phyloP scores from a whole-genome alignment of 176 grass and related monocot genomes.

The Oryza meyeriana region DNA sequence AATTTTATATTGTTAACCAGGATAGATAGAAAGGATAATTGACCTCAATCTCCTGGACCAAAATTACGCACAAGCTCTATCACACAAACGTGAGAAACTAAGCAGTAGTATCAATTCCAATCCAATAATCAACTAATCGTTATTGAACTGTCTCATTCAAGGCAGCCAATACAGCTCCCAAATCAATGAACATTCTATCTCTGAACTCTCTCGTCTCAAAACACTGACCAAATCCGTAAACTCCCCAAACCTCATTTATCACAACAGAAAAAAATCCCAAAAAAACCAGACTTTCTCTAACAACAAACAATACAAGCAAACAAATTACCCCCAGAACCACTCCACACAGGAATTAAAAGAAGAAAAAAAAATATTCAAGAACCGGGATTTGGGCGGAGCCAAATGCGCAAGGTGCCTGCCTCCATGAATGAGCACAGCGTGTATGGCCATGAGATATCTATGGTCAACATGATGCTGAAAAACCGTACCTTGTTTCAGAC shows the following conservation, averaged over 20 bases:
- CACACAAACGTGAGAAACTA: background rate
- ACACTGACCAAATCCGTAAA: background rate
- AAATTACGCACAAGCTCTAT: background rate
- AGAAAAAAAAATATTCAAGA: background rate
- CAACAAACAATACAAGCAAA: background rate
- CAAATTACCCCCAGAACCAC: background rate
- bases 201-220: background rate
- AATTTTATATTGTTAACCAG: background rate
- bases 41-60: conserved; percentile 9
- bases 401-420: background rate
- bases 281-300: background rate
- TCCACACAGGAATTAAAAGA: too few species aligned
- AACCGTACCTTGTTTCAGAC: too few species aligned
- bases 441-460: too few species aligned
- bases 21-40: conserved; percentile 5
- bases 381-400: background rate
- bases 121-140: background rate
- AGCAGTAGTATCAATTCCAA: background rate
- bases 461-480: conserved; percentile 22
- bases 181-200: background rate
- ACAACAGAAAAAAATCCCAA: background rate
- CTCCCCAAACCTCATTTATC: background rate
- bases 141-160: background rate
- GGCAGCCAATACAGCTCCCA: background rate
- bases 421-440: background rate